Evolutionary conservation across 2,329 filamentous ascomycete species (phyloP), one percentile per base, ranked within the genome.

Genomic region (Fusarium agapanthi): DNA sequence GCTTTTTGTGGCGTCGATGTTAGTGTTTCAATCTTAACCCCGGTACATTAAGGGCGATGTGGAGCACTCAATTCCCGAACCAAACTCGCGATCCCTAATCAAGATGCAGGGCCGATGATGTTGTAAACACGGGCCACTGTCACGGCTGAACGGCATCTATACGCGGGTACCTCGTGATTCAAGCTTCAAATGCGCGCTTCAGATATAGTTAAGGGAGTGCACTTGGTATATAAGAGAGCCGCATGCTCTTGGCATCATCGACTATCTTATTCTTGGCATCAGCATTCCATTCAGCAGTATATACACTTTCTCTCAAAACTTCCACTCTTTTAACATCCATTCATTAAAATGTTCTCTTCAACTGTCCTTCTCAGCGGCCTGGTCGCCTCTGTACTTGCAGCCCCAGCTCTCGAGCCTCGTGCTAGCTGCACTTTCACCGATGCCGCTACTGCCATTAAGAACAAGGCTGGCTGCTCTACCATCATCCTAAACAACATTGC

Each of bases 361-460:
- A 38, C 79, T 13, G 20, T 79, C 45, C 59, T 77, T n/a, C 71
- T 81, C 58, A 68, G 77, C 48, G 76, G 79, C 63, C 61, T 81
- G 40, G 76, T 75, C 20, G 74, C 79, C 28, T 71, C 74, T 7
- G 70, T 61, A 14, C 50, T 79, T 22, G 78, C 77, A 16, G 43
- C 47, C 13, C 76, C 79, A 18, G 30, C 79, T 18, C 28, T 75
- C 35, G 69, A 75, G 47, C 51, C 71, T 40, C 77, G 74, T 22
- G 76, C 70, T 11, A 65, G 73, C 65, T 91, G 89, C 80, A 89
- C 87, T 20, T 89, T 91, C 77, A 88, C 84, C 47, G 83, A 85
- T 57, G 85, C 86, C 57, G 82, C 84, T 9, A 75, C 82, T 8
- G 87, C 86, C 48, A 85, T 81, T 67, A 82, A 83, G 67, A 82